phyloP scores from a whole-genome alignment of 2,329 filamentous ascomycete species.

The Tolypocladium capitatum region DNA sequence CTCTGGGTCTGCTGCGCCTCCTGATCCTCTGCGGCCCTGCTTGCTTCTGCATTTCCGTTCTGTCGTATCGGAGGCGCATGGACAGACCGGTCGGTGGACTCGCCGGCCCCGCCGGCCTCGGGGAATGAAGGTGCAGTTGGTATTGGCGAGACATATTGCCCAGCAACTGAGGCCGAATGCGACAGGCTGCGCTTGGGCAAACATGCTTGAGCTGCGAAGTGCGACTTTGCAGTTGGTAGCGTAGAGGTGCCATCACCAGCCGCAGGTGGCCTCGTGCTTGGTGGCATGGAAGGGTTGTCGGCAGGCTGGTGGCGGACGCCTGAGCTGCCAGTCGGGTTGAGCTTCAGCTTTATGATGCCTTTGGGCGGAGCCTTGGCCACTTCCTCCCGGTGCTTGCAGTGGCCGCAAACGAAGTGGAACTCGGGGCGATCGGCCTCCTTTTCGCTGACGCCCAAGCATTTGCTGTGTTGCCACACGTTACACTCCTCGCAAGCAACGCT shows the following conservation, averaged over 20 bases:
- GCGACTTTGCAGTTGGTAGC: not conserved
- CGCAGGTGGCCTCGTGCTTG: not conserved
- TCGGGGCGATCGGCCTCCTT: constrained; percentile 69
- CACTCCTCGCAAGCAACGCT: constrained; percentile 90
- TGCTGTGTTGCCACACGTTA: constrained; percentile 94
- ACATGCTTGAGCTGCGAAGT: not conserved
- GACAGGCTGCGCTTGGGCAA: not conserved
- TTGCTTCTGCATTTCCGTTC: not conserved
- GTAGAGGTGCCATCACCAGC: not conserved
- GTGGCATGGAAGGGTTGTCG: not conserved
- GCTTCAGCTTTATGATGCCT: constrained; percentile 40
- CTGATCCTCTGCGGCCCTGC: not conserved
- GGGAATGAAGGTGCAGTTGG: not conserved
- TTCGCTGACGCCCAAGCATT: constrained; percentile 70
- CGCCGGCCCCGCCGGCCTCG: not conserved
- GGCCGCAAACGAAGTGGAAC: constrained; percentile 74
- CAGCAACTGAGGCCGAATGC: not conserved
- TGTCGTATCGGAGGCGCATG: not conserved
- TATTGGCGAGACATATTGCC: not conserved
- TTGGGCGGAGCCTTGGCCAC: constrained; percentile 43
- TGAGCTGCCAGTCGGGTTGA: constrained; percentile 10
- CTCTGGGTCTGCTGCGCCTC: not conserved
- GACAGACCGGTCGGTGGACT: not conserved
- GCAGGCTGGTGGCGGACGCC: not conserved
- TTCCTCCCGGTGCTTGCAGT: constrained; percentile 61